Evolutionary conservation across 352 stramenopile species (phyloP).

Genomic region (Phytopythium chamaehyphon): DNA sequence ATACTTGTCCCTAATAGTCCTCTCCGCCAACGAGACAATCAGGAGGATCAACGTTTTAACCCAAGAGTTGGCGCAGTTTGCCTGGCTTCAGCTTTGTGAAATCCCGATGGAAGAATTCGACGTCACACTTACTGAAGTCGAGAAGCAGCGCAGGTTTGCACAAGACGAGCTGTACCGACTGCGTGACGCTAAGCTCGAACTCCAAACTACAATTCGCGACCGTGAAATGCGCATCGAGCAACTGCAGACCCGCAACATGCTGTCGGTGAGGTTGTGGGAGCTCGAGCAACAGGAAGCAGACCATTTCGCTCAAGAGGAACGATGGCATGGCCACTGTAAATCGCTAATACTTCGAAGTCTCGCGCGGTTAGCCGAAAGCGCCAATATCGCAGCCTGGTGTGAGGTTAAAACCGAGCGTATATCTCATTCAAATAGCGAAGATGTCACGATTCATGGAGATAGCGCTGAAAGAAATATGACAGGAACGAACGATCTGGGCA

Average conservation of each 20-base stretch:
- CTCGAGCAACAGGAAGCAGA: slow-evolving; percentile 26
- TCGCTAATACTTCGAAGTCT: slow-evolving; percentile 30
- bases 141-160: slow-evolving; percentile 5
- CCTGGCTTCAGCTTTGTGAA: slow-evolving; percentile 21
- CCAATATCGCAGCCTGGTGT: slow-evolving; percentile 23
- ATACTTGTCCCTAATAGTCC: slow-evolving; percentile 25
- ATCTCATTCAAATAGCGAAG: too few species aligned
- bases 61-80: slow-evolving; percentile 24
- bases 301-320: slow-evolving; percentile 32
- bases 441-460: too few species aligned
- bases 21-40: slow-evolving; percentile 38
- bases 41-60: slow-evolving; percentile 28
- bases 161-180: slow-evolving; percentile 17
- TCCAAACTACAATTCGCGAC: slow-evolving; percentile 19
- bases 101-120: slow-evolving; percentile 21
- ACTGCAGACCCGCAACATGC: slow-evolving; percentile 35
- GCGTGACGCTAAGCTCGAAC: slow-evolving; percentile 11
- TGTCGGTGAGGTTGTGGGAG: slow-evolving; percentile 25
- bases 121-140: slow-evolving; percentile 8
- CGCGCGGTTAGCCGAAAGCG: slow-evolving; percentile 10
- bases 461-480: too few species aligned
- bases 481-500: too few species aligned
- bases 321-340: slow-evolving; percentile 47
- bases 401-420: neutral
- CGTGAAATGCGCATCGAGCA: slow-evolving; percentile 29